Evolutionary conservation across 352 stramenopile genomes (phyloP).

Genomic region (Saprolegnia diclina): DNA sequence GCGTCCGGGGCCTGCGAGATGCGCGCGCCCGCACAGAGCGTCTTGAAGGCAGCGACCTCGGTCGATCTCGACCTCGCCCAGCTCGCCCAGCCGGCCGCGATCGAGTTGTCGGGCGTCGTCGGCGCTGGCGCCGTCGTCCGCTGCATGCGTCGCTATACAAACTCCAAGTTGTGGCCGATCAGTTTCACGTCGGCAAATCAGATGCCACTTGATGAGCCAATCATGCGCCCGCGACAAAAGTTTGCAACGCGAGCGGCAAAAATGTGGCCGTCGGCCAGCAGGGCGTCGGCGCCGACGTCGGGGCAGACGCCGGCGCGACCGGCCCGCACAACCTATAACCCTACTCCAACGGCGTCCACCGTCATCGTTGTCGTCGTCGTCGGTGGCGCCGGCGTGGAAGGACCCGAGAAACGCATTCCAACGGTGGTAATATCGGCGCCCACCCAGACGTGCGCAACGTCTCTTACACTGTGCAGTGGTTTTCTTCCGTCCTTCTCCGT

Average conservation of each 20-base stretch:
- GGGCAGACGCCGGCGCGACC: too few relatives aligned
- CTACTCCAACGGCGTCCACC: too few relatives aligned
- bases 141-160: background rate
- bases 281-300: too few relatives aligned
- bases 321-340: too few relatives aligned
- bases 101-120: background rate
- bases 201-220: background rate
- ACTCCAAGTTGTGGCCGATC: background rate
- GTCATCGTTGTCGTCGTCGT: too few relatives aligned
- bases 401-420: too few relatives aligned
- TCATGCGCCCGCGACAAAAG: background rate
- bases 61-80: background rate
- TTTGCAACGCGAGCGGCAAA: background rate
- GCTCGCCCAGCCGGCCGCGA: background rate
- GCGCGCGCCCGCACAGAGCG: background rate
- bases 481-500: too few relatives aligned
- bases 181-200: background rate
- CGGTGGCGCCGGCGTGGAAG: too few relatives aligned
- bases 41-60: background rate
- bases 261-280: background rate
- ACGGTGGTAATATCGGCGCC: too few relatives aligned
- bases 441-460: too few relatives aligned
- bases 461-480: too few relatives aligned
- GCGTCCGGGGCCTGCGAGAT: background rate
- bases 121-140: background rate